Conservation (phyloP, 1,284 basidiomycete genomes). For the Fomitopsis palustris region DNA sequence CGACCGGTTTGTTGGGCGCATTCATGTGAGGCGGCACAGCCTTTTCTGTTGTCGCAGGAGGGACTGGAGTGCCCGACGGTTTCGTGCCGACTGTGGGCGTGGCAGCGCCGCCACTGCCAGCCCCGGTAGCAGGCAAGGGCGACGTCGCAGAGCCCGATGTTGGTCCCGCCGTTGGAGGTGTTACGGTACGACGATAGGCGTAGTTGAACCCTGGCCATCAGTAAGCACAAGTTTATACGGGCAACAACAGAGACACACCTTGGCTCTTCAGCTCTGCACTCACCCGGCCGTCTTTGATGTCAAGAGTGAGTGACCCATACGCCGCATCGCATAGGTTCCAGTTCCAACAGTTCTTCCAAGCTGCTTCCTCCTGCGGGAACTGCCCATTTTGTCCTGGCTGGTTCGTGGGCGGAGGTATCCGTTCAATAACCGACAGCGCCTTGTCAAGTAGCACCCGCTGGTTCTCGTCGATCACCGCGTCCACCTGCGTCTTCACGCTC, state of each 20-base stretch:
- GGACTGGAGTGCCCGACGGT: conserved; percentile 21
- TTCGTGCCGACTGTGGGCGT: conserved; percentile 36
- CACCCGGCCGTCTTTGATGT: conserved; percentile 88
- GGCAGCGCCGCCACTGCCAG: conserved; percentile 25
- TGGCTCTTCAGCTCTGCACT: conserved; percentile 91
- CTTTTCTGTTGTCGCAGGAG: conserved; percentile 16
- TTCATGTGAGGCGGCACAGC: conserved; percentile 23
- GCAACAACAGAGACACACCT: conserved; percentile 46
- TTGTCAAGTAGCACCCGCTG: conserved; percentile 90
- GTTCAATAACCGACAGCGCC: conserved; percentile 81
- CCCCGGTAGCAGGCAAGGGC: conserved; percentile 26
- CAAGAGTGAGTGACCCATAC: conserved; percentile 85
- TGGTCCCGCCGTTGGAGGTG: conserved; percentile 38
- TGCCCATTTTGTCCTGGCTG: conserved; percentile 51
- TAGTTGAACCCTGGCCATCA: conserved; percentile 84
- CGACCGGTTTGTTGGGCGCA: conserved; percentile 25
- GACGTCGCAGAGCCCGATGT: conserved; percentile 40
- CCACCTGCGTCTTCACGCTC: conserved; percentile 88
- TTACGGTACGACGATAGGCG: conserved; percentile 78
- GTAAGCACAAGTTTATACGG: not conserved
- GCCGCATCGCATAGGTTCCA: conserved; percentile 97
- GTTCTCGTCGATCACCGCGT: conserved; percentile 87
- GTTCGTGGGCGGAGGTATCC: conserved; percentile 66
- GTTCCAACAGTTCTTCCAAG: conserved; percentile 99
- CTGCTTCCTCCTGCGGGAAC: conserved; percentile 69